Conservation (phyloP, 371 early-diverging fungal species). For the Mortierella sp. region DNA sequence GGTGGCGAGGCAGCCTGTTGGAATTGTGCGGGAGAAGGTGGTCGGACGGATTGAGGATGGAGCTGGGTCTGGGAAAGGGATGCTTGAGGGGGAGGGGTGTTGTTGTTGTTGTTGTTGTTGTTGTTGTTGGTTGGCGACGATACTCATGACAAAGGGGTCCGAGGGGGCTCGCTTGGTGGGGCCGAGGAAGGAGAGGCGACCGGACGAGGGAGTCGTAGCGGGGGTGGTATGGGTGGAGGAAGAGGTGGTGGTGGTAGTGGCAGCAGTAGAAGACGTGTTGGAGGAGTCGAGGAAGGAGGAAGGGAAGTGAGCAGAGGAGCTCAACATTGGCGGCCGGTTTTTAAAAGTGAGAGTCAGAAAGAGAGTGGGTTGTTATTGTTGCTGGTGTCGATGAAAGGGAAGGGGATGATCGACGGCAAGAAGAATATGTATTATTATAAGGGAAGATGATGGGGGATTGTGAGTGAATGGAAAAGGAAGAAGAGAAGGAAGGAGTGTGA, state of each 20-base stretch:
- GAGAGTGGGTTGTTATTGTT: background rate
- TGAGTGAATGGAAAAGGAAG: background rate
- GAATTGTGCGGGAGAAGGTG: conserved; percentile 30
- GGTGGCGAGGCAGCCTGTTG: conserved; percentile 28
- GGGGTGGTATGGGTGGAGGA: background rate
- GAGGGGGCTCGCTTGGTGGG: conserved; percentile 23
- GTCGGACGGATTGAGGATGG: conserved; percentile 38
- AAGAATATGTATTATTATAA: background rate
- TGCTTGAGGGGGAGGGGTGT: conserved; percentile 45
- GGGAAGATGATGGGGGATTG: too few relatives aligned
- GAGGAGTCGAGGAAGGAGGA: background rate
- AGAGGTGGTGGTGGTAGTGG: background rate
- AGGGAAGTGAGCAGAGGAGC: conserved; percentile 10
- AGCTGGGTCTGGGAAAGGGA: conserved; percentile 47
- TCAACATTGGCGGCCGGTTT: conserved; percentile 4
- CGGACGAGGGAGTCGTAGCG: conserved; percentile 13
- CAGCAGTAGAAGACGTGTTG: background rate
- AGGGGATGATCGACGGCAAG: background rate
- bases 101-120: conserved; percentile 27
- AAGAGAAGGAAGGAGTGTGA: background rate
- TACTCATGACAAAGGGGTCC: conserved; percentile 29
- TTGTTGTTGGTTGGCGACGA: conserved; percentile 17
- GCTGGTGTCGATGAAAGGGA: background rate
- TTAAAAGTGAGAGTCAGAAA: background rate
- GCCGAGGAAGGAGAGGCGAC: conserved; percentile 25